These are phyloP conservation scores for Cladosporium sp. DNA, from an alignment of 2,329 filamentous ascomycete genomes.

Conservation along the genomic window DNA sequence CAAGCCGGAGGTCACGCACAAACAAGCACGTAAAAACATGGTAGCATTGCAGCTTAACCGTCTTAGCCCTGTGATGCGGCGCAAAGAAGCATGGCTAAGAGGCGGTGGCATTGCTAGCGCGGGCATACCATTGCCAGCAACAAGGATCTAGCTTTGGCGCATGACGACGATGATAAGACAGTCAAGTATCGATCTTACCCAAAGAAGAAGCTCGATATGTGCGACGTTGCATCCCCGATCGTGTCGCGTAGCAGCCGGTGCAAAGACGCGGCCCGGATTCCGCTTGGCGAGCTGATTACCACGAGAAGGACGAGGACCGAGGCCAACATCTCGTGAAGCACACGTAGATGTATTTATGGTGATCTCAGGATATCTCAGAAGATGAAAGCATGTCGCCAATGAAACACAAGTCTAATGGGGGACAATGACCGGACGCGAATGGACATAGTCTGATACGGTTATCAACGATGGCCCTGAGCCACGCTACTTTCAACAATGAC, in stretches of 20 bases:
- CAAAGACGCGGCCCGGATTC: neutral
- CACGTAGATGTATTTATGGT: no score
- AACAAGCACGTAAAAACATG: neutral
- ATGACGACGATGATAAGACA: constrained; percentile 1
- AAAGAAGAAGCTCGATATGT: constrained; percentile 8
- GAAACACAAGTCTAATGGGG: no score
- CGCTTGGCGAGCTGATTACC: neutral
- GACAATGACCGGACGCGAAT: no score
- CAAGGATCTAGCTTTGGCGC: neutral
- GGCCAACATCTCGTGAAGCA: no score
- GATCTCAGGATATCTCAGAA: no score
- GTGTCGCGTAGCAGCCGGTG: neutral
- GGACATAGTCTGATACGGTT: no score
- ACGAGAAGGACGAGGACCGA: no score
- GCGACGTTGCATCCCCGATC: constrained; percentile 2
- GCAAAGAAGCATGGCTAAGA: neutral
- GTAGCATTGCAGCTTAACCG: neutral
- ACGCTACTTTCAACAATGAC: no score
- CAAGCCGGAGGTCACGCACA: no score
- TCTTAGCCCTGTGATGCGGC: neutral
- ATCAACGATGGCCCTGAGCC: no score
- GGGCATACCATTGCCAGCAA: neutral
- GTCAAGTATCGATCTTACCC: neutral
- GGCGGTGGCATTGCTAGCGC: neutral
- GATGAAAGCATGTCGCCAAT: no score